phyloP scores from a whole-genome alignment of 805 yeast species.

The Nakazawaea laoshanensis region DNA sequence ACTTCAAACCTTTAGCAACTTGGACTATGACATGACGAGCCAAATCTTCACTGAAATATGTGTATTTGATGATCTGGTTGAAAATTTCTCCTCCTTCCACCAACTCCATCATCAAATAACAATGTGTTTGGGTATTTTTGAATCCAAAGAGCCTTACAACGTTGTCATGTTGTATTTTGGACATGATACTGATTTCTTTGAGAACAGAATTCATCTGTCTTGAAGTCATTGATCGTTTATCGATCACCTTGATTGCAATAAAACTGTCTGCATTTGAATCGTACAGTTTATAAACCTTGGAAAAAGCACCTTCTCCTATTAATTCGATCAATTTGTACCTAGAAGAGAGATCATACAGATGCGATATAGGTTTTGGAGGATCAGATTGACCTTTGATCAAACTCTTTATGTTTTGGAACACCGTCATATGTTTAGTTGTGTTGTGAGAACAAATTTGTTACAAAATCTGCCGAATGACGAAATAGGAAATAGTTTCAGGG shows the following conservation, averaged over 20 bases:
- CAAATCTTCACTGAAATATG: slow-evolving; percentile 58
- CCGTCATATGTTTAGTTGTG: slow-evolving; percentile 6
- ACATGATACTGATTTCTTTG: slow-evolving; percentile 74
- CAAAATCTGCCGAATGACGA: no score
- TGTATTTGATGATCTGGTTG: slow-evolving; percentile 56
- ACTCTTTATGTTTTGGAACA: slow-evolving; percentile 7
- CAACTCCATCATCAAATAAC: slow-evolving; percentile 65
- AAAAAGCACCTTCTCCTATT: slow-evolving; percentile 57
- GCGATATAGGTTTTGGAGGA: background rate
- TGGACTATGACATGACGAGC: slow-evolving; percentile 57
- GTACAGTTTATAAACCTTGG: slow-evolving; percentile 42
- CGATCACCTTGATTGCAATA: slow-evolving; percentile 54
- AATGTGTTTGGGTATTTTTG: slow-evolving; percentile 51
- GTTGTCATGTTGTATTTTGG: slow-evolving; percentile 55
- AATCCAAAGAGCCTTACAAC: slow-evolving; percentile 59
- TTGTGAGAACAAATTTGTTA: no score
- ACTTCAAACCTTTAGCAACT: slow-evolving; percentile 55
- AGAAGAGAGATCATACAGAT: slow-evolving; percentile 2
- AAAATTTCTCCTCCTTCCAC: slow-evolving; percentile 75
- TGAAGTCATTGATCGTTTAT: slow-evolving; percentile 58
- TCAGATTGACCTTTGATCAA: slow-evolving; percentile 4
- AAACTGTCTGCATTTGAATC: slow-evolving; percentile 26
- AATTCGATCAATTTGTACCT: slow-evolving; percentile 35
- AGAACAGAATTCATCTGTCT: slow-evolving; percentile 60
- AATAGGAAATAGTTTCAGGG: no score